Evolutionary conservation across 2,329 filamentous ascomycete species (phyloP).

Genomic region (Lachnellula cervina): DNA sequence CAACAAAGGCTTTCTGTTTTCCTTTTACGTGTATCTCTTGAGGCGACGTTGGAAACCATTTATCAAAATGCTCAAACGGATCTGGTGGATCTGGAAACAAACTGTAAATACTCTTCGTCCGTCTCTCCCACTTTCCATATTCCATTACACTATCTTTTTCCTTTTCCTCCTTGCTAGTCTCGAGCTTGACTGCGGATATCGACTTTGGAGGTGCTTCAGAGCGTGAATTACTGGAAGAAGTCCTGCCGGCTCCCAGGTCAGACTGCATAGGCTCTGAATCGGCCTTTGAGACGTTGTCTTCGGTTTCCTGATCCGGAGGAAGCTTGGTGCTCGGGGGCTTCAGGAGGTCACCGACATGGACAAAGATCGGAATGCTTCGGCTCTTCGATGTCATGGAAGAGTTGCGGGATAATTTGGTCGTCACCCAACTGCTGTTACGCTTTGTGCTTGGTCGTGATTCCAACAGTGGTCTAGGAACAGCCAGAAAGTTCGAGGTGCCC

Average conservation of each 20-base stretch:
- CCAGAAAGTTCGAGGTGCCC: background rate
- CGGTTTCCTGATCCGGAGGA: background rate
- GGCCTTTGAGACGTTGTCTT: background rate
- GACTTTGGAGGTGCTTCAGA: background rate
- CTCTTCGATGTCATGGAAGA: conserved; percentile 1
- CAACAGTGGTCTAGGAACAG: background rate
- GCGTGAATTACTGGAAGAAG: background rate
- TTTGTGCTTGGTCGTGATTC: conserved; percentile 1
- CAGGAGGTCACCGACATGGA: conserved; percentile 6
- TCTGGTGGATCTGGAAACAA: conserved; percentile 4
- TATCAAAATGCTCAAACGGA: conserved; percentile 9
- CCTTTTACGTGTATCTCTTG: background rate
- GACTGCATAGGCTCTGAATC: background rate
- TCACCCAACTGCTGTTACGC: conserved; percentile 3
- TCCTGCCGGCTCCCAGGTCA: background rate
- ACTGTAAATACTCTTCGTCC: background rate
- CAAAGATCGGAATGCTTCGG: conserved; percentile 2
- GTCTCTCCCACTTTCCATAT: background rate
- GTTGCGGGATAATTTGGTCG: background rate
- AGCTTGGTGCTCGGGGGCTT: background rate
- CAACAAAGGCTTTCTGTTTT: background rate
- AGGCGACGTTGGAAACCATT: conserved; percentile 10
- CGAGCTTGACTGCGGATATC: background rate
- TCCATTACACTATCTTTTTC: background rate
- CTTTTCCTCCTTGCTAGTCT: background rate